A percentile compares a stretch with the other conserved stretches of the same genome.
phyloP scores from a whole-genome alignment of 805 yeast species.

The Myxozyma neotropica region DNA sequence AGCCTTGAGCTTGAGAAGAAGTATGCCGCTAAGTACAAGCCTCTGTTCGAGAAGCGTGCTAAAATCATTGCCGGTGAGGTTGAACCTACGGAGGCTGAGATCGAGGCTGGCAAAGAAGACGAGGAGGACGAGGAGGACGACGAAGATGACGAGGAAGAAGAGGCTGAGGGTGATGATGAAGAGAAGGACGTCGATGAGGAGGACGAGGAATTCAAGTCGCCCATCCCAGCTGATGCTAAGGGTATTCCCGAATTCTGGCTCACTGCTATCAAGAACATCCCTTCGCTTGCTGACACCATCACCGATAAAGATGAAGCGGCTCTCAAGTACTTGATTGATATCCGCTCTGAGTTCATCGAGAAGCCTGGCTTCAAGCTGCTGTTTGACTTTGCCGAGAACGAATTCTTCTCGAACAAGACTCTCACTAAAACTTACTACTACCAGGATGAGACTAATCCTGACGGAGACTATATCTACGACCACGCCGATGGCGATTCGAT shows the following conservation, averaged over 20 bases:
- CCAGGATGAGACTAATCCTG: conserved; percentile 89
- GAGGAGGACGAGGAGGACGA: conserved; percentile 48
- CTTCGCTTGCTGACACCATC: conserved; percentile 77
- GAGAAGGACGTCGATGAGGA: conserved; percentile 50
- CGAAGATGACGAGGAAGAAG: conserved; percentile 40
- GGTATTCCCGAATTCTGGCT: conserved; percentile 98
- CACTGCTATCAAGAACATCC: conserved; percentile 87
- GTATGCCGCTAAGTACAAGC: conserved; percentile 70
- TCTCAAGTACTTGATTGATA: conserved; percentile 64
- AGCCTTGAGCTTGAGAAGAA: conserved; percentile 82
- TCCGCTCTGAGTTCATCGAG: conserved; percentile 76
- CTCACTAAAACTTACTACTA: conserved; percentile 88
- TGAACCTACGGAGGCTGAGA: conserved; percentile 79
- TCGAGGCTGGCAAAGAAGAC: conserved; percentile 71
- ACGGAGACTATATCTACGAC: conserved; percentile 95
- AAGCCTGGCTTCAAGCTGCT: conserved; percentile 84
- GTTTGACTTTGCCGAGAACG: conserved; percentile 77
- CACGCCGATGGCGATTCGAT: conserved; percentile 91
- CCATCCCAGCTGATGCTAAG: conserved; percentile 46
- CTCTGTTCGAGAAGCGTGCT: conserved; percentile 73
- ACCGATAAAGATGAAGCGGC: conserved; percentile 90
- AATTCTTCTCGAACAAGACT: conserved; percentile 70
- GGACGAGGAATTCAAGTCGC: conserved; percentile 49
- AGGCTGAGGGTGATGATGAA: conserved; percentile 45
- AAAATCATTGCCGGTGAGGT: conserved; percentile 68